Evolutionary conservation across 2,329 filamentous ascomycete species (phyloP), one percentile per base, ranked within the genome.

Genomic region (Colletotrichum godetiae): DNA sequence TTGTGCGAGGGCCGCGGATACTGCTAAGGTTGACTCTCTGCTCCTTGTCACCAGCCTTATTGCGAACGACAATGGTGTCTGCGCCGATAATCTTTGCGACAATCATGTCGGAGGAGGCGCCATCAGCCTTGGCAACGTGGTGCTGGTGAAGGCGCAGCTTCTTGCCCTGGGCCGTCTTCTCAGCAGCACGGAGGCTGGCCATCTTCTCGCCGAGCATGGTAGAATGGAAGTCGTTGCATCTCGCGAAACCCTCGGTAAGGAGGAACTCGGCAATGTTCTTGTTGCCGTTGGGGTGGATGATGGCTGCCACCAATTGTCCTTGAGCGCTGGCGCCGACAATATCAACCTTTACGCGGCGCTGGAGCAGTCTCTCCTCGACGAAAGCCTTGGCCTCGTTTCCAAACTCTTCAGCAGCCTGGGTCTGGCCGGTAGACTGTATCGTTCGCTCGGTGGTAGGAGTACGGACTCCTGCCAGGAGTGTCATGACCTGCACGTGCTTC

Each of bases 221-320:
- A 0, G 96, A 97, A 86, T 99, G 97, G 84, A 97, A 95, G 83
- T 99, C 97, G 76, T 95, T 95, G 86, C 96, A 98, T 79, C 95
- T 91, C 53, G 96, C 97, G 68, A 98, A 88, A 78, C 97, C 97
- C 66, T 95, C 94, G 78, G 96, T 92, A 57, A 99, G 91, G 56
- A 99, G 84, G 82, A 97, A 97, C 76, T 94, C 94, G 75, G 95
- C 95, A 81, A 99, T 97, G 57, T 75, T 75, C 72, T 72, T 75
- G 83, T 95, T 98, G 75, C 97, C 97, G 74, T 92, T 91, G 33
- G 95, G 95, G 84, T 99, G 97, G 76, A 95, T 88, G 56, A 99
- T 89, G 62, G 92, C 91, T 69, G 94, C 97, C 67, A 99, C 92
- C n/a, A 99, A 89, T 80, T 98, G 94, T 72, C 94, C 94, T 83